phyloP scores from a whole-genome alignment of 148 eudicot species.

The Dianthus caryophyllus region DNA sequence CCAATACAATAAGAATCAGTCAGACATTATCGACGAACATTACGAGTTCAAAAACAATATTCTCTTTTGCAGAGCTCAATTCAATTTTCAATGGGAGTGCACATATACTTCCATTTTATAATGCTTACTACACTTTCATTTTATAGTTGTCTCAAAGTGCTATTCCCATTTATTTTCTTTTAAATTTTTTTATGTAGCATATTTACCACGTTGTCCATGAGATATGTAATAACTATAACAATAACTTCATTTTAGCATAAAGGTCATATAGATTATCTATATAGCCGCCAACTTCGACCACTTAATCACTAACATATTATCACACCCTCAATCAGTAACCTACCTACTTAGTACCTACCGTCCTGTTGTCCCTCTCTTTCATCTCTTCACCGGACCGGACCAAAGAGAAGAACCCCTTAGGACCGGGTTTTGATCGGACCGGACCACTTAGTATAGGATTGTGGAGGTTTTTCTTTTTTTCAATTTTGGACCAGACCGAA shows the following conservation, averaged over 20 bases:
- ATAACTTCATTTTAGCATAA: not conserved
- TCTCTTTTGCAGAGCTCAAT: not conserved
- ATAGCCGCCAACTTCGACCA: not conserved
- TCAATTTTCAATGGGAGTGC: not conserved
- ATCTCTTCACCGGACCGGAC: not conserved
- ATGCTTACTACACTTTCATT: not conserved
- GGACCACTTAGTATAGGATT: no score
- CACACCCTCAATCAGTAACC: not conserved
- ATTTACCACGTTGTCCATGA: not conserved
- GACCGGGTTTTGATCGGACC: no score
- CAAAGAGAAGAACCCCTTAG: no score
- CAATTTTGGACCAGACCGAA: no score
- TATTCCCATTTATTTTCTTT: not conserved
- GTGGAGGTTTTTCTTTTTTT: no score
- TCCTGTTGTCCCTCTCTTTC: no score
- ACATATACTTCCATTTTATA: not conserved
- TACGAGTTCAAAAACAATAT: not conserved
- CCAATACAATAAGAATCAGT: slow-evolving; percentile 11
- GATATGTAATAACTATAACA: not conserved
- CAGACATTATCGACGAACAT: slow-evolving; percentile 3
- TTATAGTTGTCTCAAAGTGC: not conserved
- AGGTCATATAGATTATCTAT: no score
- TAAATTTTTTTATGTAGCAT: not conserved
- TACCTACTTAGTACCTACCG: no score
- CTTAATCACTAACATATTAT: not conserved